Conservation (phyloP, 2,329 filamentous ascomycete genomes). For the Fusarium buharicum region DNA sequence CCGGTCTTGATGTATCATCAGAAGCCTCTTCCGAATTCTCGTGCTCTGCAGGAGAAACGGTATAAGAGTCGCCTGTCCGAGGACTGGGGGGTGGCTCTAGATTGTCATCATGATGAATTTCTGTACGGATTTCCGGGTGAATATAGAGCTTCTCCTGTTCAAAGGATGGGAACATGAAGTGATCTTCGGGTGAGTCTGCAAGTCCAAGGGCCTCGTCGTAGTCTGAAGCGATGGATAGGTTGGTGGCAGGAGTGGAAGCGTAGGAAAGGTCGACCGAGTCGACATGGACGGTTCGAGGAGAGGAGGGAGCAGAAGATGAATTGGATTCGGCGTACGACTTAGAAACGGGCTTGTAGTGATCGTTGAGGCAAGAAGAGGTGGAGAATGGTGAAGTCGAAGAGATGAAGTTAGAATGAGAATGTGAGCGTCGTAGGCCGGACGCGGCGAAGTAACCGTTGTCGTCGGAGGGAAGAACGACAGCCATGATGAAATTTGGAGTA, state of each 20-base stretch:
- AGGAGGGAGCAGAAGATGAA: slow-evolving; percentile 66
- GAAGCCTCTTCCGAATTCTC: slow-evolving; percentile 57
- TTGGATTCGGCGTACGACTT: slow-evolving; percentile 59
- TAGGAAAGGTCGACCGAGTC: slow-evolving; percentile 68
- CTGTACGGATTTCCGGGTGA: slow-evolving; percentile 42
- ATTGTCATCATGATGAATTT: slow-evolving; percentile 50
- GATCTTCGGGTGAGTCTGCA: slow-evolving; percentile 58
- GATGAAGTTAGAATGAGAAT: slow-evolving; percentile 68
- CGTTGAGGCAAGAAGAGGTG: slow-evolving; percentile 59
- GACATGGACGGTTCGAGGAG: slow-evolving; percentile 62
- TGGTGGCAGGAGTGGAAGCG: slow-evolving; percentile 71
- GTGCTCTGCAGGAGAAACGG: slow-evolving; percentile 64
- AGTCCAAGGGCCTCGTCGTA: slow-evolving; percentile 61
- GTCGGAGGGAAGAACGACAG: slow-evolving; percentile 66
- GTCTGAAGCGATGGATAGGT: slow-evolving; percentile 69
- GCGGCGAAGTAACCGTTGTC: slow-evolving; percentile 67
- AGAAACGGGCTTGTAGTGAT: slow-evolving; percentile 58
- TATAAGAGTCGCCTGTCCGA: slow-evolving; percentile 61
- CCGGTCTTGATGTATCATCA: slow-evolving; percentile 63
- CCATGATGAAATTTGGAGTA: slow-evolving; percentile 55
- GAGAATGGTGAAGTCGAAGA: slow-evolving; percentile 56
- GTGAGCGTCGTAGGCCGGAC: slow-evolving; percentile 66
- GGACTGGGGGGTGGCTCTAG: slow-evolving; percentile 64
- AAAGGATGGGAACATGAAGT: slow-evolving; percentile 59
- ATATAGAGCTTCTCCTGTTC: slow-evolving; percentile 59